Percentiles rank a stretch among this genome's conserved stretches.
Conservation (phyloP, 2,329 filamentous ascomycete species). For the Colletotrichum sp. region DNA sequence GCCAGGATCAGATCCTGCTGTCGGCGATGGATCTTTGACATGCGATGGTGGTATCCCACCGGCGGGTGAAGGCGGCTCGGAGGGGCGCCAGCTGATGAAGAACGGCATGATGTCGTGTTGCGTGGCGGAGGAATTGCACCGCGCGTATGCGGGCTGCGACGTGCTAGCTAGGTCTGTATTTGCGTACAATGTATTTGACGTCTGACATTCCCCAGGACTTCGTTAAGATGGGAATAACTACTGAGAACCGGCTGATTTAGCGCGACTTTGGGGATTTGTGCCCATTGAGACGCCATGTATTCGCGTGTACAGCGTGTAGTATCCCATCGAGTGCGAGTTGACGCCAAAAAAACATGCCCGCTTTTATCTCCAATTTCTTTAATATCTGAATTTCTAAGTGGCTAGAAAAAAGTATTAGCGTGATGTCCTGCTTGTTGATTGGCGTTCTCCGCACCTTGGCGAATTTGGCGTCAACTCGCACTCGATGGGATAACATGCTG, state of each 20-base stretch:
- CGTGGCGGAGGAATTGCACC: not conserved
- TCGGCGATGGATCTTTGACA: not conserved
- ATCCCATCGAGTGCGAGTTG: not conserved
- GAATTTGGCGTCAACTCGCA: too few species aligned
- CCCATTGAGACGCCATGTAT: fast-evolving
- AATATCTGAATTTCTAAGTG: too few species aligned
- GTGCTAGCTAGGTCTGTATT: not conserved
- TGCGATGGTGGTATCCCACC: not conserved
- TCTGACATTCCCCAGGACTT: not conserved
- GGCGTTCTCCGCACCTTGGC: too few species aligned
- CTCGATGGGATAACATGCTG: not conserved
- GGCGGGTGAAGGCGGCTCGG: not conserved
- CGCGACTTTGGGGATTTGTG: not conserved
- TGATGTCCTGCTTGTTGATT: too few species aligned
- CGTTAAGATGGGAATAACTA: not conserved
- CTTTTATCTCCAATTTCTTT: too few species aligned
- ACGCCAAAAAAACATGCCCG: too few species aligned
- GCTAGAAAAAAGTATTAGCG: too few species aligned
- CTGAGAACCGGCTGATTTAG: fast-evolving
- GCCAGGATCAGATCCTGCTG: not conserved
- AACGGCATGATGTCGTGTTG: not conserved
- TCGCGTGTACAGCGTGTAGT: not conserved
- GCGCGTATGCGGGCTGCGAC: not conserved
- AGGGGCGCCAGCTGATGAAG: not conserved
- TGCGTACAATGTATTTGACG: not conserved